Conservation (phyloP, 202 grass and related monocot genomes). For the Cymbopogon flexuosus region DNA sequence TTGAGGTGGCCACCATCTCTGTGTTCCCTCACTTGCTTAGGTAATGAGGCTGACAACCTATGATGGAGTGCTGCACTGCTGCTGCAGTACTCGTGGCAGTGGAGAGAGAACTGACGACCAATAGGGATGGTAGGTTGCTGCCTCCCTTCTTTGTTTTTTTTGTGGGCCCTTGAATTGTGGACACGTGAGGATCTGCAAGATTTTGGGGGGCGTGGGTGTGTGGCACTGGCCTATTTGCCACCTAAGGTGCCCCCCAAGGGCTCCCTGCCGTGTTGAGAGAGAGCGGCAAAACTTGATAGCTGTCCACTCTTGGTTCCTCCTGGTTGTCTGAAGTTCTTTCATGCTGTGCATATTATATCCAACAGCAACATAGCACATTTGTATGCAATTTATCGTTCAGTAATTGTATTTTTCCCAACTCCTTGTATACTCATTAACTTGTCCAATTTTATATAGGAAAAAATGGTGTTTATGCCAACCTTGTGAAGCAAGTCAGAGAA, state of each 20-base stretch:
- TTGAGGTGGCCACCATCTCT: background rate
- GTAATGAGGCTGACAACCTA: background rate
- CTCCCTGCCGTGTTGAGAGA: background rate
- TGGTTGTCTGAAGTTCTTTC: conserved; percentile 15
- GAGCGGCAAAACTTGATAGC: background rate
- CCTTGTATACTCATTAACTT: background rate
- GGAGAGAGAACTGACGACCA: background rate
- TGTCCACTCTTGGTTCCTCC: background rate
- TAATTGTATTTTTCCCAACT: background rate
- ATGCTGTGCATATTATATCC: conserved; percentile 3
- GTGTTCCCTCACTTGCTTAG: background rate
- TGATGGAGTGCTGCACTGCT: background rate
- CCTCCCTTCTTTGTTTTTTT: background rate
- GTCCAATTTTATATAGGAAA: conserved; percentile 51
- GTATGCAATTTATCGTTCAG: conserved; percentile 1
- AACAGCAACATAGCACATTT: background rate
- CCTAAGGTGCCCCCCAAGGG: background rate
- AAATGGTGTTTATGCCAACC: conserved; percentile 90
- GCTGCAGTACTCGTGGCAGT: background rate
- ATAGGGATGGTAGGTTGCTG: background rate
- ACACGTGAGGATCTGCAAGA: background rate
- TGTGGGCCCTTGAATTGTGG: background rate
- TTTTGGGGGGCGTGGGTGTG: background rate
- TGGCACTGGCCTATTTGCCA: background rate
- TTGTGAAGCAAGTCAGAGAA: conserved; percentile 72